Evolutionary conservation across 1,284 basidiomycete species (phyloP), one percentile per base, ranked within the genome.

Genomic region (Neolentinus lepideus): DNA sequence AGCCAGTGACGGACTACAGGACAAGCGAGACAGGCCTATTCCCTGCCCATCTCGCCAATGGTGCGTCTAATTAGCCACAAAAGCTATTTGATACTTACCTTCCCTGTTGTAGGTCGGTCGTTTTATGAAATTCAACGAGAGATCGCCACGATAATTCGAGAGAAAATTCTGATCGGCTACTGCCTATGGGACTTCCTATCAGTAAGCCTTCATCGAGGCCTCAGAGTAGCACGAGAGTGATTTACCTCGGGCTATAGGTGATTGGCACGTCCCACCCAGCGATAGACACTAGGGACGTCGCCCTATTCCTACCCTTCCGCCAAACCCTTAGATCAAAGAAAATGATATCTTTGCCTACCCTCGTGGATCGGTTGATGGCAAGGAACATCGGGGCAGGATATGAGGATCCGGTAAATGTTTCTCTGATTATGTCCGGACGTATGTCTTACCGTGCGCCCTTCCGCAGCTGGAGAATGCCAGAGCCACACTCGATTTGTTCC

Each of bases 121-220:
- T 80, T 82, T 62, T 65, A 70, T 52, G 71, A 75, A 53, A 77
- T 81, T 12, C 78, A 79, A 62, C 64, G 69, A 21, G 67, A 66
- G 24, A 78, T 81, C 4, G 71, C 73, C 14, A 63, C 64, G 10
- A 61, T 79, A 46, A 71, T 83, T 35, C 66, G 63, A 12, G 69
- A 72, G 56, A 82, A 79, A 64, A 75, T 83, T 29, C 64, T 84
- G 50, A 72, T 84, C 29, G 82, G 83, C 35, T 76, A 84, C 61
- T 68, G 70, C 27, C 63, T 84, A 14, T 83, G 80, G 81, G 67
- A 73, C 26, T 77, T 81, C 60, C 67, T 83, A 57, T 80, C 80
- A 53, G 82, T 81, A 61, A 52, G 72, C 64, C 21, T 52, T 12
- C 29, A 12, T 31, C 12, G 29, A 31, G 6, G 29, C 6, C 4